Evolutionary conservation across 805 yeast genomes (phyloP), one percentile per base, ranked within the genome.

Genomic region (Candida ulmi): DNA sequence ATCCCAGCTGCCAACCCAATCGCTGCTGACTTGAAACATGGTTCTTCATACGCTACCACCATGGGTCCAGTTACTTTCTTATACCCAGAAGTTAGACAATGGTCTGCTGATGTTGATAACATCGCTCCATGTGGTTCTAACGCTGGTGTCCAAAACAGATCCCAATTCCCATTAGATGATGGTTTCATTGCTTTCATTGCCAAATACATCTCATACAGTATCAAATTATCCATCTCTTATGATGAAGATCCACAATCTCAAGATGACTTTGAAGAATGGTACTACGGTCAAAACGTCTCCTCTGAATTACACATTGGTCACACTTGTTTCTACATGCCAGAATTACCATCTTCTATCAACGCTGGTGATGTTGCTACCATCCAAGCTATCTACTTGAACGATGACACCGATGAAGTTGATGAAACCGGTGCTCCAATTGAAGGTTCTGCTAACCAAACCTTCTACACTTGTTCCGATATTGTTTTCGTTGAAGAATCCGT

Each of bases 111-210:
- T 35, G 59, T 60, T 17, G 74, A 69, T 48, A 65, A 65, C 46
- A 54, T 60, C 26, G 71, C 72, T 11, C 75, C 75, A 44, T 69
- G 75, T 55, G 75, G 75, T 36, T 58, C 71, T 6, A 56, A 62
- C 33, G 55, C 60, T 15, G 50, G 58, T 31, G 51, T 55, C 15
- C 39, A 42, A 17, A 66, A 68, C 55, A 67, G 75, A 58, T 52
- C 71, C 9, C 62, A 64, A 8, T 69, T 69, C 61, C 74, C 75
- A 30, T 48, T 69, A 38, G 71, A 66, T 45, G 69, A 69, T 36
- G 75, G 74, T 33, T 69, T 69, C 37, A 62, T 69, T 38, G 67
- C 74, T 12, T 57, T 69, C 40, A 68, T 69, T 35, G 70, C 73
- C 35, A 66, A 69, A 50, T 62, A 67, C 37, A 43, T 54, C 42